These are phyloP conservation scores for Aspergillus nanangensis DNA, from an alignment of 495 filamentous ascomycete genomes.

Conservation along the genomic window DNA sequence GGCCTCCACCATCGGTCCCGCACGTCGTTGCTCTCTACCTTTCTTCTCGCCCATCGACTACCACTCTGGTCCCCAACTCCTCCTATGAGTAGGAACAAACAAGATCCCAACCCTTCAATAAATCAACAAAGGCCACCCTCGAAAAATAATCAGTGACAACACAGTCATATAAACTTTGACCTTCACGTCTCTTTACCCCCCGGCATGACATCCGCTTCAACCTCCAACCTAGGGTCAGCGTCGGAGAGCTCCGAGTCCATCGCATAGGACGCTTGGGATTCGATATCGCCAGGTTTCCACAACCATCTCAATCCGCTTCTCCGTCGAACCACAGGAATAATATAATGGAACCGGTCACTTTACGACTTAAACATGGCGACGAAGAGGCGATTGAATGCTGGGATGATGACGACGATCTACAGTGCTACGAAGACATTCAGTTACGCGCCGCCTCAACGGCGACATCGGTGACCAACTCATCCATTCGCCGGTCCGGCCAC, in stretches of 20 bases:
- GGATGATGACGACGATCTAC: conserved; percentile 81
- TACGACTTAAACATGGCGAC: conserved; percentile 49
- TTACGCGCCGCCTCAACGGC: conserved; percentile 61
- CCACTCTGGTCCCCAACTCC: too few relatives aligned
- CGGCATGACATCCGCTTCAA: neutral
- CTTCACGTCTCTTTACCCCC: neutral
- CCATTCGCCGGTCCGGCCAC: conserved; percentile 50
- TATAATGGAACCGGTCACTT: conserved; percentile 54
- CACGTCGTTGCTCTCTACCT: too few relatives aligned
- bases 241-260: neutral
- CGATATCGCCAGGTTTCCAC: too few relatives aligned
- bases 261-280: neutral
- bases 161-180: too few relatives aligned
- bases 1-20: too few relatives aligned
- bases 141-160: too few relatives aligned
- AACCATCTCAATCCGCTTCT: neutral
- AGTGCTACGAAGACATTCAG: conserved; percentile 67
- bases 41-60: too few relatives aligned
- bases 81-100: too few relatives aligned
- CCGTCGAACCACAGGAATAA: too few relatives aligned
- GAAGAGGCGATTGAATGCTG: conserved; percentile 73
- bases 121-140: too few relatives aligned
- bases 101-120: too few relatives aligned
- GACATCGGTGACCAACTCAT: conserved; percentile 47
- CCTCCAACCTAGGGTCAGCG: neutral